Percentiles rank a stretch among this genome's conserved stretches.
These are phyloP conservation scores for Coemansia sp. DNA, from an alignment of 192 early-diverging fungal genomes.

Conservation along the genomic window DNA sequence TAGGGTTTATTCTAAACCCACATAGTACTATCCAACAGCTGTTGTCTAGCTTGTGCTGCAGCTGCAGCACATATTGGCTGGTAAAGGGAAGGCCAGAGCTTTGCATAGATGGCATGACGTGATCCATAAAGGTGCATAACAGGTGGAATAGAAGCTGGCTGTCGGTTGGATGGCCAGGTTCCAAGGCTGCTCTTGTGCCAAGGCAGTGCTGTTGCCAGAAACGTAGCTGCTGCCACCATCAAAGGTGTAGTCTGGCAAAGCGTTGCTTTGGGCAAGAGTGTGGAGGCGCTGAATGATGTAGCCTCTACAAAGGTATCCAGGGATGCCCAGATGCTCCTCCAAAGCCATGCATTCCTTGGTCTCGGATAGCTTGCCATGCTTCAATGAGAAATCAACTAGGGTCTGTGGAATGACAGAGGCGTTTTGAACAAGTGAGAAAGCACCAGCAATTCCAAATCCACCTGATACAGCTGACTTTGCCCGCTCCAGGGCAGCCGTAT, in stretches of 20 bases:
- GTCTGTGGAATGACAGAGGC: conserved; percentile 26
- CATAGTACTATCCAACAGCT: too few species aligned
- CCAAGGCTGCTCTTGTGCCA: conserved; percentile 23
- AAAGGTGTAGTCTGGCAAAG: conserved; percentile 42
- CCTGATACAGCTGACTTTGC: conserved; percentile 8
- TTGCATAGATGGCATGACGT: conserved; percentile 53
- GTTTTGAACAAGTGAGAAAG: not conserved
- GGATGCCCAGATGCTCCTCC: conserved; percentile 49
- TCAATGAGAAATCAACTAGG: conserved; percentile 33
- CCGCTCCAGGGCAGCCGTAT: conserved; percentile 34
- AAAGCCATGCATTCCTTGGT: conserved; percentile 51
- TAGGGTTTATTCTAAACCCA: too few species aligned
- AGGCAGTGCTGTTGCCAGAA: not conserved
- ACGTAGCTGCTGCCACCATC: conserved; percentile 34
- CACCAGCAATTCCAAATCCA: conserved; percentile 11
- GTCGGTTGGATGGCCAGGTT: conserved; percentile 43
- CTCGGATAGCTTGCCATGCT: conserved; percentile 35
- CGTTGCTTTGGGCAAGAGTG: conserved; percentile 39
- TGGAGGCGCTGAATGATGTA: conserved; percentile 47
- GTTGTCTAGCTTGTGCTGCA: conserved; percentile 50
- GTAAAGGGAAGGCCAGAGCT: conserved; percentile 56
- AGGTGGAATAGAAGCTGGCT: conserved; percentile 61
- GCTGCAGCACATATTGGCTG: conserved; percentile 55
- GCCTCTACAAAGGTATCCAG: conserved; percentile 33
- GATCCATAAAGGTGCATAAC: conserved; percentile 61